Evolutionary conservation across 192 early-diverging fungal species (phyloP).

Genomic region (Dimargaris cristalligena): DNA sequence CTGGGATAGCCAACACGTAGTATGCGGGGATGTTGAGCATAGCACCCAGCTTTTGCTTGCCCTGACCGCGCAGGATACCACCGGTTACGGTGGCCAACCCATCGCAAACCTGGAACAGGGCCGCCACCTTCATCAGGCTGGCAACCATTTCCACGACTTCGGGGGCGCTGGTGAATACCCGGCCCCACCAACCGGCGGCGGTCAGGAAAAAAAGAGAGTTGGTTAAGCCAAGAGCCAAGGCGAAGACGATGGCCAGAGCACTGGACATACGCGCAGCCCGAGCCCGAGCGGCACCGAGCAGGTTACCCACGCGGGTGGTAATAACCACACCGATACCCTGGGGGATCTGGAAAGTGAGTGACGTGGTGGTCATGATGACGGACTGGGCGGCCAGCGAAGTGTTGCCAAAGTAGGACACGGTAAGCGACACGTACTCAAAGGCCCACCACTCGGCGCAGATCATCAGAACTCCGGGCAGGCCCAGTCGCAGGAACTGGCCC

Average conservation of each 20-base stretch:
- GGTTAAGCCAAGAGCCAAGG: slow-evolving; percentile 30
- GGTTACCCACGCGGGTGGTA: slow-evolving; percentile 65
- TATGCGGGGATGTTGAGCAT: slow-evolving; percentile 27
- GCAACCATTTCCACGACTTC: slow-evolving; percentile 18
- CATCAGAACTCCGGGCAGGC: slow-evolving; percentile 63
- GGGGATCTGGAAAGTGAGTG: slow-evolving; percentile 55
- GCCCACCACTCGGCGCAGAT: slow-evolving; percentile 64
- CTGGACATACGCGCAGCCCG: slow-evolving; percentile 32
- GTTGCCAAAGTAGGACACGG: slow-evolving; percentile 65
- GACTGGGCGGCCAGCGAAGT: slow-evolving; percentile 67
- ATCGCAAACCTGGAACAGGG: slow-evolving; percentile 29
- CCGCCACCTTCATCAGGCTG: slow-evolving; percentile 18
- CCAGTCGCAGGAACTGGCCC: slow-evolving; percentile 46
- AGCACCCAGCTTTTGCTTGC: slow-evolving; percentile 31
- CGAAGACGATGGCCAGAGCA: slow-evolving; percentile 30
- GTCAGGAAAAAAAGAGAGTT: slow-evolving; percentile 33
- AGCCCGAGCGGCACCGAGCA: slow-evolving; percentile 40
- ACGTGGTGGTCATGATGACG: slow-evolving; percentile 54
- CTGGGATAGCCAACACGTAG: slow-evolving; percentile 29
- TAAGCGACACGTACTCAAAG: slow-evolving; percentile 53
- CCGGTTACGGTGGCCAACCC: slow-evolving; percentile 39
- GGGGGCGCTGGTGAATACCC: slow-evolving; percentile 26
- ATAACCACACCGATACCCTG: slow-evolving; percentile 65
- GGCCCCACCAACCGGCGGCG: slow-evolving; percentile 38
- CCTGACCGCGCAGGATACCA: slow-evolving; percentile 32